Evolutionary conservation across 768 basidiomycete species (phyloP), one percentile per base, ranked within the genome.

Genomic region (Russula sp.): DNA sequence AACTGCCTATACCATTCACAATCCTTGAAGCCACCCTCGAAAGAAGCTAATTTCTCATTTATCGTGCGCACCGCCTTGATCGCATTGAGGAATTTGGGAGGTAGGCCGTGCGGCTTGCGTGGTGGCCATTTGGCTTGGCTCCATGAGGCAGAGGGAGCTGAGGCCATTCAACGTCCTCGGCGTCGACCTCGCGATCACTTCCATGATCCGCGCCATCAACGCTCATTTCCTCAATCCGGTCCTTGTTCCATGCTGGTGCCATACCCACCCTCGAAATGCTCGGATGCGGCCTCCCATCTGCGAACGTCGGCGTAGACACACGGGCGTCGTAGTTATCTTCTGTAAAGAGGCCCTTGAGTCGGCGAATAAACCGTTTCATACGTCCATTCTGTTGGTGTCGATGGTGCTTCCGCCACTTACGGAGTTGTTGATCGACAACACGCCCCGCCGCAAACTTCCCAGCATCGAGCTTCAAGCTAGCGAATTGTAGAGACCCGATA

Each of bases 1-100:
- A 93, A 79, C 73, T 93, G 87, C 68, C 77, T 83, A 71, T 88
- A 96, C 93, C 93, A 95, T 70, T 90, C 87, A 36, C 89, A 79
- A 57, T 86, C 84, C 66, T 84, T 84, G 65, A 93, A 84, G 0
- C 93, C 93, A 18, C 76, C 83, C 68, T 93, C 90, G 66, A 92
- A 91, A 7, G 76, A 73, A 11, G 77, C 73, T n/a, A 92, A 74
- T 71, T 86, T 88, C 74, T 79, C 73, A 72, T 91, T 91, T 16
- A 79, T 81, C 56, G 69, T 75, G 55, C 74, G 76, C 10, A 90
- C 80, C 34, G 83, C 82, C 68, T 79, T 81, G 2, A 77, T 82
- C 3, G 84, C 87, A 65, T 77, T 78, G 64, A 81, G 75, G 61
- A 91, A 71, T 65, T 79, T 74, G 51, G 73, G 75, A 58, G 61